phyloP scores from a whole-genome alignment of 768 basidiomycete species.

The Mycena amicta region DNA sequence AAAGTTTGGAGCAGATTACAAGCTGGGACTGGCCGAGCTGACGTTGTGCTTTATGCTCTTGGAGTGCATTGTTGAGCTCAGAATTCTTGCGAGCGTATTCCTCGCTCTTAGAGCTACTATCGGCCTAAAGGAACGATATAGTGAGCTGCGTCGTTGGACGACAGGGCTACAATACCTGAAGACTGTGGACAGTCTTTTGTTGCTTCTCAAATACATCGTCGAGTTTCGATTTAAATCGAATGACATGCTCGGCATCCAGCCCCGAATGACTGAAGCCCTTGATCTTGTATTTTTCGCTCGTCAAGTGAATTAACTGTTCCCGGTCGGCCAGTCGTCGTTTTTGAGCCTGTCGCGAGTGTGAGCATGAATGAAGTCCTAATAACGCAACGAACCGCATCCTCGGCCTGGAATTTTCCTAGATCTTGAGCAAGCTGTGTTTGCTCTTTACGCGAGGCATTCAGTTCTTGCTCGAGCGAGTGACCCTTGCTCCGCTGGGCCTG shows the following conservation, averaged over 20 bases:
- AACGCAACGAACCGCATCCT: constrained; percentile 59
- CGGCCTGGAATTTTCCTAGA: constrained; percentile 71
- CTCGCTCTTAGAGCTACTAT: constrained; percentile 57
- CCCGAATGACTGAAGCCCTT: constrained; percentile 73
- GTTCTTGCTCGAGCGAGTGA: constrained; percentile 65
- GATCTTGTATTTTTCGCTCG: constrained; percentile 68
- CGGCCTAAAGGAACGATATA: constrained; percentile 39
- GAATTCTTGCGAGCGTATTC: constrained; percentile 65
- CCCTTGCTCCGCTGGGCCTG: constrained; percentile 50
- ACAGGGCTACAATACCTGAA: constrained; percentile 52
- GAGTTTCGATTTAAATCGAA: constrained; percentile 72
- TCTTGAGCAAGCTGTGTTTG: constrained; percentile 60
- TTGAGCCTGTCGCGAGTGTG: constrained; percentile 57
- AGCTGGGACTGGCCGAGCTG: constrained; percentile 56
- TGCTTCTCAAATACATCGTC: constrained; percentile 64
- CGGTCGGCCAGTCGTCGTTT: constrained; percentile 68
- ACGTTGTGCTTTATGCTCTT: constrained; percentile 56
- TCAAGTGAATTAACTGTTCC: constrained; percentile 72
- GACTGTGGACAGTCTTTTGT: constrained; percentile 61
- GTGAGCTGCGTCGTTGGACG: constrained; percentile 1
- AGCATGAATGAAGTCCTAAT: background rate
- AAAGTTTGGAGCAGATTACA: constrained; percentile 56
- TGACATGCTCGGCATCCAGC: constrained; percentile 69
- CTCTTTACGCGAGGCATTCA: constrained; percentile 46
- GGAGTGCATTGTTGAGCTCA: constrained; percentile 57